Evolutionary conservation across 306 rosid genomes (phyloP).

Genomic region (Vicia villosa): DNA sequence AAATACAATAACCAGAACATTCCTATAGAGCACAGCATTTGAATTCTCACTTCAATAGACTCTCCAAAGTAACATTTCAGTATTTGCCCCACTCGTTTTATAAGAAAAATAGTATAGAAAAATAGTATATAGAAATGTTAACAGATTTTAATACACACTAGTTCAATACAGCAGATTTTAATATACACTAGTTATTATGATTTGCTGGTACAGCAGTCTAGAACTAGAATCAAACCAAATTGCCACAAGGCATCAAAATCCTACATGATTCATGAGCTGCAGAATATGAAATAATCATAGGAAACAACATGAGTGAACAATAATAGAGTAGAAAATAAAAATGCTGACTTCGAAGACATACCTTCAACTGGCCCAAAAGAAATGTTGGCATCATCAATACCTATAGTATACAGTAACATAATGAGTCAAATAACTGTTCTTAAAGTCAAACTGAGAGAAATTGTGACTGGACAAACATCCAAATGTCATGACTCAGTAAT

Average conservation of each 20-base stretch:
- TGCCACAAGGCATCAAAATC: slow-evolving; percentile 15
- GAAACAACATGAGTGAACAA: slow-evolving; percentile 28
- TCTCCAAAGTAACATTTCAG: background rate
- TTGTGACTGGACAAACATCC: slow-evolving; percentile 29
- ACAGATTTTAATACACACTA: background rate
- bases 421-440: slow-evolving; percentile 36
- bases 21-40: slow-evolving; percentile 11
- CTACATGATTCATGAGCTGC: slow-evolving; percentile 26
- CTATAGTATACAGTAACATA: slow-evolving; percentile 55
- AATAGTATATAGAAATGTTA: too few relatives aligned
- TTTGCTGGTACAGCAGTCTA: slow-evolving; percentile 18
- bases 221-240: slow-evolving; percentile 23
- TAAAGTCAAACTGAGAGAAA: slow-evolving; percentile 11
- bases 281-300: slow-evolving; percentile 29
- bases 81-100: background rate
- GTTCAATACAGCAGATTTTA: background rate
- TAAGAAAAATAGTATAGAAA: too few relatives aligned
- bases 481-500: background rate
- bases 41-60: slow-evolving; percentile 21
- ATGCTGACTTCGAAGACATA: slow-evolving; percentile 40
- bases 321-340: slow-evolving; percentile 34
- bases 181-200: slow-evolving; percentile 9
- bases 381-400: slow-evolving; percentile 83
- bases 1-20: slow-evolving; percentile 15
- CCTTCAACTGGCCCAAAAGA: slow-evolving; percentile 95